Base-by-base conservation (phyloP, 192 early-diverging fungal species). In the Mortierella antarctica region DNA sequence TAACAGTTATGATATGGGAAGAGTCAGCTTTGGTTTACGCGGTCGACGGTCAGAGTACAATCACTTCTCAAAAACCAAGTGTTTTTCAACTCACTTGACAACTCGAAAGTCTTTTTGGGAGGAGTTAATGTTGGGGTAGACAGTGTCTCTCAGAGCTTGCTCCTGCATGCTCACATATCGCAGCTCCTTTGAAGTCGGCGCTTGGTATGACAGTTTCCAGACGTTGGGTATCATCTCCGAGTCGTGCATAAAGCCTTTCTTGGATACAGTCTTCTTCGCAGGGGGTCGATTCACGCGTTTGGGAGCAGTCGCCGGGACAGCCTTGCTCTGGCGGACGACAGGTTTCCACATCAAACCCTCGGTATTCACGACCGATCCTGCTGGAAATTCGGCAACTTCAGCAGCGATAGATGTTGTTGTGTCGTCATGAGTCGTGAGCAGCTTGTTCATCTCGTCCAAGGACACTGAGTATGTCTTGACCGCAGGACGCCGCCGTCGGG, bases 111-210 rank as follows among this genome's bases (percentile, higher is more conserved):
- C 70, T 14, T 67, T 68, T 17, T 58, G 48, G 21, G 63, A 72
- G 20, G 57, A 72, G 8, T 20, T 48, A 0, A 72, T 67, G 31
- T 72, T 62, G 4, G 47, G 58, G 42, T 80, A 80, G 10, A 80
- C 60, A 0, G 63, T 47, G 2, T 39, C 8, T 41, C 21, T 10
- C 40, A 80, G 42, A 53, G 48, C 11, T 11, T 63, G 64, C 42
- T 67, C 65, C 7, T 62, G 46, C 77, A 80, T 80, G 63, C 77
- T 72, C 10, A 80, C 65, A 57, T 67, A 20, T 20, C 40, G 52
- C 31, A 80, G 18, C 44, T 80, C 77, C 12, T 57, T 40, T 0
- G 54, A 62, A 10, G 77, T 72, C 10, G 77, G 77, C 21, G 57
- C 77, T 17, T 80, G 64, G 56, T 68, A 66, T 0, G 77, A 52